Evolutionary conservation across 495 filamentous ascomycete species (phyloP).

Genomic region (Neurospora discreta): DNA sequence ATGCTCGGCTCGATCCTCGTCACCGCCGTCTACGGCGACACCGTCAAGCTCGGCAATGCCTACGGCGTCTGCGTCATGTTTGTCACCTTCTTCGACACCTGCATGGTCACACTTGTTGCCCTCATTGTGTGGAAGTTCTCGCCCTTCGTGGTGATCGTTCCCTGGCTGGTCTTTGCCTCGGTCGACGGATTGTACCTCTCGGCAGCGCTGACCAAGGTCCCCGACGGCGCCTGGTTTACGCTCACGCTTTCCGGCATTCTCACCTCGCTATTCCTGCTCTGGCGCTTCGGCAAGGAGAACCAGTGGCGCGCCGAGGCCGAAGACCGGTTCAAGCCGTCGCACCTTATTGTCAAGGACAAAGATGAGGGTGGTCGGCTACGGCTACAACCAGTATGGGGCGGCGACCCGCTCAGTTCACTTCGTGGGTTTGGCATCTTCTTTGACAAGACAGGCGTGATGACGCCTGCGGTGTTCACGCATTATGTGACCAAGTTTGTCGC

Average conservation of each 20-base stretch:
- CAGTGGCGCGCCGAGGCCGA: conserved; percentile 58
- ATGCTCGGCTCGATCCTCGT: conserved; percentile 67
- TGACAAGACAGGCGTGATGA: conserved; percentile 47
- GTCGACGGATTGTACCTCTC: conserved; percentile 58
- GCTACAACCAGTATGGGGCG: conserved; percentile 34
- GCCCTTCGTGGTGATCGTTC: conserved; percentile 42
- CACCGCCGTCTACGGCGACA: conserved; percentile 61
- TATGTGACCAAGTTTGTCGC: conserved; percentile 52
- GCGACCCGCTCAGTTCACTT: conserved; percentile 31
- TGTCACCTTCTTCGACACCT: conserved; percentile 64
- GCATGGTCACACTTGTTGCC: conserved; percentile 55
- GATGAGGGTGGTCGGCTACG: conserved; percentile 14
- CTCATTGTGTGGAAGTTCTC: conserved; percentile 57
- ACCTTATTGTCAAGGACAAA: conserved; percentile 23
- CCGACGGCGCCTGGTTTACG: conserved; percentile 66
- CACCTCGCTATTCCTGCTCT: conserved; percentile 50
- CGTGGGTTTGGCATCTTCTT: conserved; percentile 54
- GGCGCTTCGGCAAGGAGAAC: conserved; percentile 64
- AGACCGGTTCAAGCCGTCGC: conserved; percentile 43
- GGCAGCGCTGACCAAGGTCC: conserved; percentile 56
- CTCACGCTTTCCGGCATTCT: conserved; percentile 49
- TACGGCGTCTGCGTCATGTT: conserved; percentile 58
- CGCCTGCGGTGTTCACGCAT: conserved; percentile 50
- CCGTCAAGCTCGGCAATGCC: conserved; percentile 38
- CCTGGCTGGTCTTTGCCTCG: conserved; percentile 50